A percentile compares a stretch with the other conserved stretches of the same genome.
Conservation (phyloP, 768 basidiomycete species). For the Calocybe gangraenosa region DNA sequence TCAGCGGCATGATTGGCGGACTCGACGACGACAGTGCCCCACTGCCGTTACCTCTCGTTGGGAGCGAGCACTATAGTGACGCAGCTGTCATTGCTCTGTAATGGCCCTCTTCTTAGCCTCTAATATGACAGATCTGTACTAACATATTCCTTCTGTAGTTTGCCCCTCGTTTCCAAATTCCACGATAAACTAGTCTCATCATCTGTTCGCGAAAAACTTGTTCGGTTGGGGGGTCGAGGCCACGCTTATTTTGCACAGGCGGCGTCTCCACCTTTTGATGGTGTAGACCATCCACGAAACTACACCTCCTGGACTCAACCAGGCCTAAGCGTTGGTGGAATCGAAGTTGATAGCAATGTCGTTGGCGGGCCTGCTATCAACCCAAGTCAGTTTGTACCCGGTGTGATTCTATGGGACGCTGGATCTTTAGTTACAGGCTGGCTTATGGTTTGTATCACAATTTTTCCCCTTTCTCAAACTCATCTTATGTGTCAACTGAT, state of each 20-base stretch:
- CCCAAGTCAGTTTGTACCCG: constrained; percentile 20
- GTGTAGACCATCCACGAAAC: constrained; percentile 19
- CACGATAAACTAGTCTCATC: constrained; percentile 23
- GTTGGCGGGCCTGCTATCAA: constrained; percentile 25
- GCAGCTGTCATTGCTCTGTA: constrained; percentile 22
- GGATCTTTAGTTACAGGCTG: constrained; percentile 16
- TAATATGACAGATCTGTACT: background rate
- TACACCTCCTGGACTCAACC: constrained; percentile 24
- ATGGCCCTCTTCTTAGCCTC: constrained; percentile 18
- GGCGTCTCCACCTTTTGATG: constrained; percentile 25
- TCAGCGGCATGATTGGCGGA: constrained; percentile 24
- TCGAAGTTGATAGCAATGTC: constrained; percentile 21
- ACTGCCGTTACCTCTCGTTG: constrained; percentile 21
- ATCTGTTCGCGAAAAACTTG: constrained; percentile 13
- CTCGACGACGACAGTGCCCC: constrained; percentile 21
- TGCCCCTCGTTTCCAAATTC: constrained; percentile 23
- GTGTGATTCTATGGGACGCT: constrained; percentile 21
- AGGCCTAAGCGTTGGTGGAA: constrained; percentile 25
- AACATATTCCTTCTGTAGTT: constrained; percentile 11
- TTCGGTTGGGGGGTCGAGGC: constrained; percentile 5
- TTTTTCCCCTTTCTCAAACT: background rate
- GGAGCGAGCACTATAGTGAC: constrained; percentile 23
- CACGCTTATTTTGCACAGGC: constrained; percentile 21
- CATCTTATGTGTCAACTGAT: background rate
- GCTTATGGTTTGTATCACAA: constrained; percentile 18